Evolutionary conservation across 805 yeast species (phyloP), one percentile per base, ranked within the genome.

Genomic region (Schwanniomyces sp.): DNA sequence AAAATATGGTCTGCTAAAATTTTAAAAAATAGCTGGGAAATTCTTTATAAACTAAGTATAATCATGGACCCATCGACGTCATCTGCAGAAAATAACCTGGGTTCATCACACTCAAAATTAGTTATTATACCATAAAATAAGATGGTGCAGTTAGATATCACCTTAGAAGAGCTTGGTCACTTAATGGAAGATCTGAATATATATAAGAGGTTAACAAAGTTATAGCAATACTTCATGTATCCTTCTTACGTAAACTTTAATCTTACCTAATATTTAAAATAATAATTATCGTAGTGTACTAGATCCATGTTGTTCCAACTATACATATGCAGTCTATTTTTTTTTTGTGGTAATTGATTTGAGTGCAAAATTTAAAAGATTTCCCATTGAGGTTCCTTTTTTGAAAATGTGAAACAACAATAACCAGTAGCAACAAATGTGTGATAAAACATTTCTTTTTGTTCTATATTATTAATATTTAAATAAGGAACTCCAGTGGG

Each of bases 21-120:
- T 25, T 75, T 90, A 52, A 75, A 79, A 41, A 79, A 79, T 34
- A 79, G 88, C 32, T 91, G 97, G 97, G 94, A 88, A 53, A 69
- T 78, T 1, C 62, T 91, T 28, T 79, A 79, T 52, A 68, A 69
- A n/a, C 54, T 75, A 26, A 85, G 86, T 1, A 59, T 88, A 5
- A 57, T 88, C 8, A 58, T 75, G 5, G 82, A 78, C 45, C 70
- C 69, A 30, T 64, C 73, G 24, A 75, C 75, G 6, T 62, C 75
- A 3, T 74, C 77, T 7, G 62, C 69, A 40, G 70, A 68, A 43
- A 74, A 65, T 45, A 76, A 73, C 46, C 67, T 69, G 55, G 54
- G 38, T 59, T 68, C 46, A 59, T 59, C 62, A 45, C 55, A 62
- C 45, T 65, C 63, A 55, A 68, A 58, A 48, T 63, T 60, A 48